These are phyloP conservation scores for Pterulicium gracile DNA, from an alignment of 1,284 basidiomycete genomes.

Conservation along the genomic window DNA sequence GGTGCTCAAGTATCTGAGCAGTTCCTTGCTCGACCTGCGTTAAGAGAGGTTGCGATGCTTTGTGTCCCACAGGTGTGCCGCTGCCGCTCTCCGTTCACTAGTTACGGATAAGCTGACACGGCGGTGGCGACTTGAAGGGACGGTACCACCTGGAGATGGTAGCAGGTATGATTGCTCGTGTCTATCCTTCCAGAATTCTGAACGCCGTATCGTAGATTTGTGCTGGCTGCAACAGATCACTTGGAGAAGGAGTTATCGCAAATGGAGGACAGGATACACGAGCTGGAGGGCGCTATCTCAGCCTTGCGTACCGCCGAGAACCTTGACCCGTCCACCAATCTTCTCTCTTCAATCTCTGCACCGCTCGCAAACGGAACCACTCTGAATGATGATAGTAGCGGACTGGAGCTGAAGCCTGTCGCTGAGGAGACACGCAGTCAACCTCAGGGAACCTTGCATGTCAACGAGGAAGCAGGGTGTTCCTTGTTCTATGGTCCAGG, in stretches of 20 bases:
- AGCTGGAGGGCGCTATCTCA: conserved; percentile 40
- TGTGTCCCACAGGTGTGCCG: conserved; percentile 35
- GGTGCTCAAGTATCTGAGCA: conserved; percentile 11
- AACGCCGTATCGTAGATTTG: conserved; percentile 23
- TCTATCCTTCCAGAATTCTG: background rate
- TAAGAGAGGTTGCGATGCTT: conserved; percentile 33
- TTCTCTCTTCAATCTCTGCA: conserved; percentile 10
- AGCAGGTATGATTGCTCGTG: conserved; percentile 22
- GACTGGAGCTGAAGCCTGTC: conserved; percentile 17
- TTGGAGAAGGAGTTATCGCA: conserved; percentile 29
- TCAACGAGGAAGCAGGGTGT: conserved; percentile 8
- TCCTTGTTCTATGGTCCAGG: conserved; percentile 4
- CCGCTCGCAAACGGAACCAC: conserved; percentile 3
- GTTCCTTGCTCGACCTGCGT: conserved; percentile 34
- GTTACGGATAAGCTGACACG: conserved; percentile 1
- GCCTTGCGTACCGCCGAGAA: conserved; percentile 25
- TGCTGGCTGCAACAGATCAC: conserved; percentile 37
- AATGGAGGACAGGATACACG: conserved; percentile 35
- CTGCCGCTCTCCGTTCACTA: conserved; percentile 1
- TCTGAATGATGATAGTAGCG: conserved; percentile 16
- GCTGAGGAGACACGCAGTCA: conserved; percentile 5
- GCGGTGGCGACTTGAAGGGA: conserved; percentile 20
- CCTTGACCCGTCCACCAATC: conserved; percentile 28
- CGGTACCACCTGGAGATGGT: conserved; percentile 37
- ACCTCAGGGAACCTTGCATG: conserved; percentile 10